Base-by-base conservation (phyloP, 2,329 filamentous ascomycete genomes). In the Monilinia fructigena region DNA sequence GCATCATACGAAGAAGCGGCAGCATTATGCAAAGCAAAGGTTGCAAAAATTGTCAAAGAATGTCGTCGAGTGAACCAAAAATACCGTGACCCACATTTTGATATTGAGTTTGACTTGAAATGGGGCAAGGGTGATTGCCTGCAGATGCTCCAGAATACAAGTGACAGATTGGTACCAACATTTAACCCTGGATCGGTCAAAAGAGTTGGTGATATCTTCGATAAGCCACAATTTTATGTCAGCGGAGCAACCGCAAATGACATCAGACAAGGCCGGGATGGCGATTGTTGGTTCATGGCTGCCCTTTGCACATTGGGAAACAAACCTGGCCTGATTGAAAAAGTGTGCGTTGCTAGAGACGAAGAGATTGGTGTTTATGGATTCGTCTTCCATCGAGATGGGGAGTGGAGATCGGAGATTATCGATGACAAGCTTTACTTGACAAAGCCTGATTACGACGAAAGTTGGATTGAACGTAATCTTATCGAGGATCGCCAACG, bases 391-490 rank as follows among this genome's bases (percentile, higher is more conserved):
- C 90, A 89, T 75, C 82, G 92, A 74, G 91, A 96, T 73, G 92
- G 92, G 63, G 91, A 94, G 76, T 97, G 92, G 92, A 90, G 65
- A 28, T 92, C 92, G 71, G 92, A 90, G 69, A 93, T 96, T 68
- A 87, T 96, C 67, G 93, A 97, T 74, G 93, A 96, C 77, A 95
- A 96, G 78, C 82, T 97, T 2, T 96, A 91, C 75, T 83, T 96
- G 38, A 89, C 88, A 66, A 91, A 90, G 3, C 89, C 91, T 3
- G 89, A 90, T 74, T 96, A 92, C 79, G 90, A 95, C 71, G 88
- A 92, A 28, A 65, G 68, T 71, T 82, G 75, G 58, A 81, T 89
- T 76, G 89, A 92, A 74, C 85, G 90, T 54, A 84, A 89, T 60
- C 82, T 92, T n/a, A 85, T 92, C 75, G 85, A 92, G 73, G 88